phyloP scores from a whole-genome alignment of 176 grass and related monocot genomes.

The Bolboschoenus planiculmis region DNA sequence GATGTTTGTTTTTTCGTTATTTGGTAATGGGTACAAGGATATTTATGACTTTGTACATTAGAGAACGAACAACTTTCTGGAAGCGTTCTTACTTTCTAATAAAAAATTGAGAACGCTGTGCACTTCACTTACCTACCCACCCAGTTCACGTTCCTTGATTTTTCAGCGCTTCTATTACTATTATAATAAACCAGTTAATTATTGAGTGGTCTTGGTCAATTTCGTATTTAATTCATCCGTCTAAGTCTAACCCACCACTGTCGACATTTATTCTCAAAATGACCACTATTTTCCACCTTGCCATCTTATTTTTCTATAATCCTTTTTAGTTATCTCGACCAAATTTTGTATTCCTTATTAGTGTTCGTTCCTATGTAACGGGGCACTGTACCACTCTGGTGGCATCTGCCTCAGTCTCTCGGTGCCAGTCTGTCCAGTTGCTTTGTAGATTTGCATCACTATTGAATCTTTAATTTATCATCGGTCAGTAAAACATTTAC shows the following conservation, averaged over 20 bases:
- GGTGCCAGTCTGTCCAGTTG: neutral
- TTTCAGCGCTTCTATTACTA: neutral
- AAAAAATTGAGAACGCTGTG: neutral
- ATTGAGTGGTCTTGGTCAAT: neutral
- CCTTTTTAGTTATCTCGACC: neutral
- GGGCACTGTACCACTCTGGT: neutral
- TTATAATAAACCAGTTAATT: neutral
- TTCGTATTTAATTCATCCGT: neutral
- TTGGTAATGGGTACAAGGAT: neutral
- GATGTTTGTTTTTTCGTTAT: neutral
- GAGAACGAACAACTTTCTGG: neutral
- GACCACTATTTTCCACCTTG: neutral
- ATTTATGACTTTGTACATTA: neutral
- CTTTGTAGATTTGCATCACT: neutral
- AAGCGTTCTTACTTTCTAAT: neutral
- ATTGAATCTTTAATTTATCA: constrained; percentile 1
- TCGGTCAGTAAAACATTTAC: constrained; percentile 14
- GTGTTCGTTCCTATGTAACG: neutral
- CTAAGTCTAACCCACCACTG: neutral
- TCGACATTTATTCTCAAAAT: neutral
- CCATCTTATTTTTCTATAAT: neutral
- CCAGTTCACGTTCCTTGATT: neutral
- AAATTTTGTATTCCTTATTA: neutral
- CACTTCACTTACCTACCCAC: neutral
- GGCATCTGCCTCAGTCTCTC: neutral